Percentiles rank a stretch among this genome's conserved stretches.
phyloP scores from a whole-genome alignment of 352 stramenopile species.

The Globisporangium parvum region DNA sequence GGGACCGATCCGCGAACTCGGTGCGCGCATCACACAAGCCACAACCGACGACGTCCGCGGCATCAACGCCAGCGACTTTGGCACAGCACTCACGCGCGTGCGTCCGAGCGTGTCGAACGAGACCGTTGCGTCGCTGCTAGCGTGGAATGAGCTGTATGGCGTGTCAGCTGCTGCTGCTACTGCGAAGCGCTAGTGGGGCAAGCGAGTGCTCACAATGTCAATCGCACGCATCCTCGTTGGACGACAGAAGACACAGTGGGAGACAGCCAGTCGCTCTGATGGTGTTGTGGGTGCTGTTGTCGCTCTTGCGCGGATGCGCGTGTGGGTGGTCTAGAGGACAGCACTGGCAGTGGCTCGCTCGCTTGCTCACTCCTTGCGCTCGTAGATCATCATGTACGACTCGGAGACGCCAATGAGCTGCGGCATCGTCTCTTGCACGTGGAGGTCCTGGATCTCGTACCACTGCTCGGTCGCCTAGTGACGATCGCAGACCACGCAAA shows the following conservation, averaged over 20 bases:
- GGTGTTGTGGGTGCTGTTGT: too few species aligned
- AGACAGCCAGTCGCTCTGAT: too few species aligned
- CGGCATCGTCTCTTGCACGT: constrained; percentile 96
- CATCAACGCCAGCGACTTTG: constrained; percentile 57
- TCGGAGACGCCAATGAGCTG: constrained; percentile 97
- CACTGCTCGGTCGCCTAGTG: constrained; percentile 90
- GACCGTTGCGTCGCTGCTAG: constrained; percentile 43
- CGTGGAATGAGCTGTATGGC: constrained; percentile 72
- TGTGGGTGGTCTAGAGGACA: too few species aligned
- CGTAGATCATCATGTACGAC: constrained; percentile 90
- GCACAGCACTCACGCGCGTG: constrained; percentile 43
- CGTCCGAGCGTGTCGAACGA: constrained; percentile 63
- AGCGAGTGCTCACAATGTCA: not conserved
- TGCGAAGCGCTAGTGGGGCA: not conserved
- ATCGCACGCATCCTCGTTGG: not conserved
- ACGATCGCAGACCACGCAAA: not conserved
- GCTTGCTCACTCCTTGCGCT: constrained; percentile 55
- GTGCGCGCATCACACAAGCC: constrained; percentile 46
- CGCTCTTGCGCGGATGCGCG: not conserved
- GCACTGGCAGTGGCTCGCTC: not conserved
- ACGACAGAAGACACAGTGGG: not conserved
- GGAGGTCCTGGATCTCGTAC: constrained; percentile 98
- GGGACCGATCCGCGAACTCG: constrained; percentile 84
- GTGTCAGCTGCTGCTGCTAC: constrained; percentile 33
- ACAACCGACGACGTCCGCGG: constrained; percentile 54